Evolutionary conservation across 495 filamentous ascomycete genomes (phyloP).

Genomic region (Daldinia loculata): DNA sequence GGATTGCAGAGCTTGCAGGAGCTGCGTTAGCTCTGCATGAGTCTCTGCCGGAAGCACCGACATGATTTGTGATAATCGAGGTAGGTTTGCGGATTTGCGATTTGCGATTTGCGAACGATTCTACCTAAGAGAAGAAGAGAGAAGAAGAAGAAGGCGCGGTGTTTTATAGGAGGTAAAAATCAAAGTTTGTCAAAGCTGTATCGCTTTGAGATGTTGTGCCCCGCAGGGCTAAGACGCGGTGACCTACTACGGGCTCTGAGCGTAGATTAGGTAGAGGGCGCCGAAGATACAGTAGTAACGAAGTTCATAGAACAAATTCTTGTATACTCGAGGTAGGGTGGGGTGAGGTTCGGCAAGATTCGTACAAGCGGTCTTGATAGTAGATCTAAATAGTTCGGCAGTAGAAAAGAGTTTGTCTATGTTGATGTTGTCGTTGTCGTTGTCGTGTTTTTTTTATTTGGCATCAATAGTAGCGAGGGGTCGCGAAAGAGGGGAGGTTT

Average conservation of each 20-base stretch:
- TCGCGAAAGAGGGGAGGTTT: slow-evolving; percentile 40
- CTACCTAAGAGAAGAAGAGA: slow-evolving; percentile 5
- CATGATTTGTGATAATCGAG: slow-evolving; percentile 62
- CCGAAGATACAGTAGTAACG: slow-evolving; percentile 3
- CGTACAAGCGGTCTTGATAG: slow-evolving; percentile 11
- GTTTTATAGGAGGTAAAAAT: slow-evolving; percentile 6
- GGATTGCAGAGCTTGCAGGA: slow-evolving; percentile 87
- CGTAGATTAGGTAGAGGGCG: slow-evolving; percentile 2
- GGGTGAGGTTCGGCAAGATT: slow-evolving; percentile 4
- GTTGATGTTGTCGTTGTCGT: slow-evolving; percentile 4
- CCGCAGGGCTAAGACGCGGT: slow-evolving; percentile 44
- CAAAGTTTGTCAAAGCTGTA: slow-evolving; percentile 24
- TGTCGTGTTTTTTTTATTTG: slow-evolving; percentile 28
- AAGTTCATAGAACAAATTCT: background rate
- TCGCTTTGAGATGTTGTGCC: slow-evolving; percentile 32
- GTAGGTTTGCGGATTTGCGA: slow-evolving; percentile 17
- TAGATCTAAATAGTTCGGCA: slow-evolving; percentile 11
- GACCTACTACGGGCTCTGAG: slow-evolving; percentile 8
- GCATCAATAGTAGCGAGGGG: slow-evolving; percentile 33
- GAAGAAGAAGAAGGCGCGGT: background rate
- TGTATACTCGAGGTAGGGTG: background rate
- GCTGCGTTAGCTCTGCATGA: slow-evolving; percentile 80
- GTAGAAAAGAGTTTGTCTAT: background rate
- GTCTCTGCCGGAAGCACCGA: slow-evolving; percentile 83
- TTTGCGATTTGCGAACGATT: slow-evolving; percentile 2